Evolutionary conservation across 1,139 yeast species (phyloP).

Genomic region (Meyerozyma sp.): DNA sequence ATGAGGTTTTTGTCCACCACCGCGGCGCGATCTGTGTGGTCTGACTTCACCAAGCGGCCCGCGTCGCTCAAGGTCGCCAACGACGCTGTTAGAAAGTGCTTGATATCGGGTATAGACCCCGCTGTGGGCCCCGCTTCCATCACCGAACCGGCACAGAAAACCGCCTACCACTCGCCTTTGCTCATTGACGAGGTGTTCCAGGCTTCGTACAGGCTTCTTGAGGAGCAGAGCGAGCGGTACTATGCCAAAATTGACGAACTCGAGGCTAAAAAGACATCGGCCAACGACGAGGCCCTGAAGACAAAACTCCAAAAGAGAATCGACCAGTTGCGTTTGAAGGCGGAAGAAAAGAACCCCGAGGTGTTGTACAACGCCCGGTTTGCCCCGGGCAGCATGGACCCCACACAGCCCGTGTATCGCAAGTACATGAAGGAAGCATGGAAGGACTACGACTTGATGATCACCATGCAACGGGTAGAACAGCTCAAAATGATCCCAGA

Average conservation of each 20-base stretch:
- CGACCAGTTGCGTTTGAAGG: conserved; percentile 25
- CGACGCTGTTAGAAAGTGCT: conserved; percentile 22
- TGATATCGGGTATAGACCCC: conserved; percentile 31
- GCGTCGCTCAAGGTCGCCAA: conserved; percentile 30
- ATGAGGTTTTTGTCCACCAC: conserved; percentile 5
- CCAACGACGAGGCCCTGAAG: conserved; percentile 6
- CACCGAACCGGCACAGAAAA: conserved; percentile 12
- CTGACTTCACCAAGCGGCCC: conserved; percentile 40
- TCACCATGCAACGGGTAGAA: conserved; percentile 86
- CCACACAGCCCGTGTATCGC: conserved; percentile 75
- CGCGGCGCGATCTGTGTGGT: conserved; percentile 29
- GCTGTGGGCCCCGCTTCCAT: conserved; percentile 28
- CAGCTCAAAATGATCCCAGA: conserved; percentile 85
- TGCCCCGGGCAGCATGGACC: conserved; percentile 48
- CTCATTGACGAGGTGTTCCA: conserved; percentile 71
- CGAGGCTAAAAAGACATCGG: conserved; percentile 2
- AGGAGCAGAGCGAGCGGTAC: conserved; percentile 33
- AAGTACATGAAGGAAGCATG: conserved; percentile 63
- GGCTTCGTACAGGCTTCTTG: conserved; percentile 57
- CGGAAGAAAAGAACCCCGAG: conserved; percentile 76
- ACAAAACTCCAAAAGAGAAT: conserved; percentile 9
- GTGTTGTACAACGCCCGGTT: conserved; percentile 62
- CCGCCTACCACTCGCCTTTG: conserved; percentile 56
- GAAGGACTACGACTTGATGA: conserved; percentile 62
- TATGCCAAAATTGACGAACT: conserved; percentile 17